A percentile compares a stretch with the other conserved stretches of the same genome.
Evolutionary conservation across 345 rosid species (phyloP).

Genomic region (Fremontodendron californicum): DNA sequence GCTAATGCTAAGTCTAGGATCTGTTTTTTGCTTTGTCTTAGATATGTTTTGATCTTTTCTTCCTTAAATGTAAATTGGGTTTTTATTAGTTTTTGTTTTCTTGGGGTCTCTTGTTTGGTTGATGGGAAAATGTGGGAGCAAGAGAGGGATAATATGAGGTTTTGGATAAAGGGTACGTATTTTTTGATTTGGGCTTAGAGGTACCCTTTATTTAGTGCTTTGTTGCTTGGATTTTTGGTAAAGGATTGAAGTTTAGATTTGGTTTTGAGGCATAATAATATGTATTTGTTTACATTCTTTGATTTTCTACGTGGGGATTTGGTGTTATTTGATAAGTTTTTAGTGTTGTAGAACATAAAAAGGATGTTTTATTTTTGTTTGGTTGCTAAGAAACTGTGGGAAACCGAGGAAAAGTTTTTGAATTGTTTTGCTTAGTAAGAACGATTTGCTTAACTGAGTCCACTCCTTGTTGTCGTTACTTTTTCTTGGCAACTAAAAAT

Average conservation of each 20-base stretch:
- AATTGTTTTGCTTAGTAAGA: neutral
- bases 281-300: neutral
- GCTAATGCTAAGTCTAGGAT: neutral
- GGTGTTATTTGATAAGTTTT: neutral
- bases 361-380: neutral
- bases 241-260: neutral
- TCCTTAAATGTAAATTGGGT: conserved; percentile 5
- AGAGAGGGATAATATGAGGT: neutral
- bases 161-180: neutral
- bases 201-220: neutral
- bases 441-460: neutral
- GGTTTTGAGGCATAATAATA: neutral
- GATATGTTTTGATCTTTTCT: conserved; percentile 18
- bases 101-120: conserved; percentile 8
- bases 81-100: neutral
- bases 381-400: neutral
- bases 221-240: neutral
- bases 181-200: neutral
- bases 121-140: conserved; percentile 3
- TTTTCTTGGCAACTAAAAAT: neutral
- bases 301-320: neutral
- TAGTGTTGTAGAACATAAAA: neutral
- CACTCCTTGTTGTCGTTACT: neutral
- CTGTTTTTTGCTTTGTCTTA: neutral
- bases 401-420: conserved; percentile 1